Base-by-base conservation (phyloP, 345 rosid genomes). In the Citrus hindsii region DNA sequence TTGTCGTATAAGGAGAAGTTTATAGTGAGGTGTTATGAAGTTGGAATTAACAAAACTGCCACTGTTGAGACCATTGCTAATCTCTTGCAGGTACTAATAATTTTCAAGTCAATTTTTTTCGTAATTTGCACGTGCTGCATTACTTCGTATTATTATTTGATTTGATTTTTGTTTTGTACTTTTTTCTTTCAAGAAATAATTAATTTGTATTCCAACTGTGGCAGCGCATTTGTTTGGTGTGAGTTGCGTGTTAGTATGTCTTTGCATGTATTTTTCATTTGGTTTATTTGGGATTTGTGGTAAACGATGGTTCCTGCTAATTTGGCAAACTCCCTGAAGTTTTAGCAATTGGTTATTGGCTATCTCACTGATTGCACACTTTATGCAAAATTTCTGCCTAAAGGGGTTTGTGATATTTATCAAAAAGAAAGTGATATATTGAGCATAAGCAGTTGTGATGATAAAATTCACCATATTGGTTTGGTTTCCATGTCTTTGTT, bases 41-140 rank as follows among this genome's bases (percentile, higher is more conserved):
- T 93, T 75, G 98, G 99, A 80, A 89, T 91, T 76, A 96, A 96
- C 87, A 96, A 91, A 88, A 96, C 97, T 56, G 97, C 97, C 69
- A 96, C 99, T 46, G 90, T 94, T 9, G 97, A 93, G 82, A 94
- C 98, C 76, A 89, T 93, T 83, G 98, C 97, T 66, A 95, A 95
- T 91, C 88, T 95, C 51, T 84, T 95, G 79, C 99, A 95, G 98
- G 98, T 91, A 55, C 30, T 37, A 33, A 0, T 46, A 33, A 0
- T 46, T 53, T 24, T 12, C 13, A 7, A 55, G 24, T 38, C 32
- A 6, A n/a, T 16, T 30, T 38, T 56, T 46, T 6, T 25, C 4
- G 19, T 53, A 0, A 53, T 18, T 19, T 38, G 71, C 30, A 18
- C 13, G n/a, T 30, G 37, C n/a, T 21, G 9, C 9, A 9, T 13